phyloP scores from a whole-genome alignment of 257 asterid species.

The Przewalskia tangutica region DNA sequence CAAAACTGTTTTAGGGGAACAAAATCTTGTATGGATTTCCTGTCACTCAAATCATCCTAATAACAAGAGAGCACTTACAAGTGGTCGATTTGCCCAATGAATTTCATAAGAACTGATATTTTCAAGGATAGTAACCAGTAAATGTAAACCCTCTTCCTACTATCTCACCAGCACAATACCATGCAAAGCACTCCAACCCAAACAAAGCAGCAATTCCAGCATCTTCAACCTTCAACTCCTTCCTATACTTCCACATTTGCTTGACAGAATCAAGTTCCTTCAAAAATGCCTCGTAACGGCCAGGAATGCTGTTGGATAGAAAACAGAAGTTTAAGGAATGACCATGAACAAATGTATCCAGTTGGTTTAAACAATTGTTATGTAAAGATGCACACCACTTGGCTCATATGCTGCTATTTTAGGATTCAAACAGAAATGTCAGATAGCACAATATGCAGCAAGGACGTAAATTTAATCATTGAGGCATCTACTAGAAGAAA shows the following conservation, averaged over 20 bases:
- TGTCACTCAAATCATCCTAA: conserved; percentile 10
- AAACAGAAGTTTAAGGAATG: background rate
- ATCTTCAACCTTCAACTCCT: conserved; percentile 75
- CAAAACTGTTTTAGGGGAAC: conserved; percentile 20
- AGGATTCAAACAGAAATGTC: background rate
- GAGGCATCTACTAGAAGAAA: background rate
- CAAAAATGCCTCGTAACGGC: conserved; percentile 66
- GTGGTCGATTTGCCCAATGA: conserved; percentile 13
- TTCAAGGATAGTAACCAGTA: conserved; percentile 85
- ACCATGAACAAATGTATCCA: background rate
- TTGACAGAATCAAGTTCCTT: conserved; percentile 70
- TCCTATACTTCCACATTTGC: conserved; percentile 75
- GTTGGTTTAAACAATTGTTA: background rate
- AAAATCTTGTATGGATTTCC: conserved; percentile 19
- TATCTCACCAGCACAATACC: conserved; percentile 97
- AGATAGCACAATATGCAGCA: background rate
- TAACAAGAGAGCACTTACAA: conserved; percentile 7
- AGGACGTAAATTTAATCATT: background rate
- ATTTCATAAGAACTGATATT: conserved; percentile 10
- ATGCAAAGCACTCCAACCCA: conserved; percentile 81
- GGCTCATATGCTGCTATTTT: background rate
- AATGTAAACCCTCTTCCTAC: conserved; percentile 88
- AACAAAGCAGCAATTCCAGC: conserved; percentile 83
- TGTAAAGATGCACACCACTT: background rate
- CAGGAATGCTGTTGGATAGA: conserved; percentile 54